A percentile compares a stretch with the other conserved stretches of the same genome.
Conservation (phyloP, 495 filamentous ascomycete species). For the Endocarpon pusillum region DNA sequence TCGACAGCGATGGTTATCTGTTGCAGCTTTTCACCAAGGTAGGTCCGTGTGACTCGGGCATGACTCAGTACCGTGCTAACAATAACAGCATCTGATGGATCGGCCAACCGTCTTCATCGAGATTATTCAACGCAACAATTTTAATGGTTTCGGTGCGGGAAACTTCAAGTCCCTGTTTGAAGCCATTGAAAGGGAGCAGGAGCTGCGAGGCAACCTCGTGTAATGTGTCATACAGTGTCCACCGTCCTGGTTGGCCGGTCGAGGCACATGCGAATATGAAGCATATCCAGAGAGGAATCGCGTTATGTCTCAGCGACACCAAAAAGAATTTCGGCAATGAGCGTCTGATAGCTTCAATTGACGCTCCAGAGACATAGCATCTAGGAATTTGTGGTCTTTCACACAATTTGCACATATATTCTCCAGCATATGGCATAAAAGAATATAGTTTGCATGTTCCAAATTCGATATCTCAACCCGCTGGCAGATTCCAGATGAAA, state of each 20-base stretch:
- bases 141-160: slow-evolving; percentile 81
- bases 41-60: slow-evolving; percentile 7
- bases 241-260: no score
- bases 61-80: slow-evolving; percentile 9
- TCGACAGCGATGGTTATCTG: slow-evolving; percentile 77
- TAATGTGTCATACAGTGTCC: slow-evolving; percentile 13
- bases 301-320: no score
- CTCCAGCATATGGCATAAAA: no score
- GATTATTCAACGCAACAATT: slow-evolving; percentile 78
- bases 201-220: slow-evolving; percentile 56
- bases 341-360: no score
- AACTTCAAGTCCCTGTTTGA: slow-evolving; percentile 90
- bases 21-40: slow-evolving; percentile 74
- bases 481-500: slow-evolving; percentile 36
- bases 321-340: no score
- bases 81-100: slow-evolving; percentile 61
- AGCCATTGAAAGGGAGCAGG: slow-evolving; percentile 83
- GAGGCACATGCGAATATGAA: no score
- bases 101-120: slow-evolving; percentile 87
- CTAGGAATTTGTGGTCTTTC: no score
- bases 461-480: no score
- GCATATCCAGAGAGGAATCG: no score
- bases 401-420: no score
- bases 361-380: no score
- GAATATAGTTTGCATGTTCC: no score